These are phyloP conservation scores for Podaxis carcinomalis DNA, from an alignment of 768 basidiomycete species.

Conservation along the genomic window DNA sequence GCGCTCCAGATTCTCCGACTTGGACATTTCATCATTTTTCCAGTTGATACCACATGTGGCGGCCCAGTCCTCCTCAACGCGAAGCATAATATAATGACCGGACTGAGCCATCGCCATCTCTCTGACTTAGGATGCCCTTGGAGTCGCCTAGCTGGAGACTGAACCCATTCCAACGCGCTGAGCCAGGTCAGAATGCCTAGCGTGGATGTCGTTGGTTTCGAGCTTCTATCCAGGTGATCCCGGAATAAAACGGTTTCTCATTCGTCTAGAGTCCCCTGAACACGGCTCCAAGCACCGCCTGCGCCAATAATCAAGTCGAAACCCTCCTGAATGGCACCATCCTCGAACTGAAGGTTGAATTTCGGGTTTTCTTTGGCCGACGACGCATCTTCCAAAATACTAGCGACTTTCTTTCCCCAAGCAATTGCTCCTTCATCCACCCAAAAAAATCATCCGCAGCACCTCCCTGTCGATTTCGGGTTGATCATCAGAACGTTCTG, in stretches of 20 bases:
- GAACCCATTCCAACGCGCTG: too few relatives aligned
- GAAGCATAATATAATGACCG: background rate
- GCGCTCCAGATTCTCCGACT: background rate
- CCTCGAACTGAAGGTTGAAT: conserved; percentile 12
- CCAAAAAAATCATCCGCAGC: conserved; percentile 22
- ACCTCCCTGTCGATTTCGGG: conserved; percentile 24
- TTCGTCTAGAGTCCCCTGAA: conserved; percentile 28
- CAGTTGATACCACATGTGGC: conserved; percentile 12
- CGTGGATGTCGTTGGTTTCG: too few relatives aligned
- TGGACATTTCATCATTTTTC: background rate
- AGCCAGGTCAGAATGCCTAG: too few relatives aligned
- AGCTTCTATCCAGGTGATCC: conserved; percentile 14
- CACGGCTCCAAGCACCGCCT: conserved; percentile 34
- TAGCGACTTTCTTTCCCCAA: conserved; percentile 19
- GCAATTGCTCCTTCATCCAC: conserved; percentile 16
- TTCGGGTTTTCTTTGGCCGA: background rate
- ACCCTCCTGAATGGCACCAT: conserved; percentile 11
- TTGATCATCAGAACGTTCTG: conserved; percentile 8
- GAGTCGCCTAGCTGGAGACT: too few relatives aligned
- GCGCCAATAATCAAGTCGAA: conserved; percentile 22
- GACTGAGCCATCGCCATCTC: too few relatives aligned
- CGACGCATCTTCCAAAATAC: background rate
- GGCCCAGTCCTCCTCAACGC: conserved; percentile 11
- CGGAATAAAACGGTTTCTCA: conserved; percentile 27
- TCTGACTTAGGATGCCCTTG: too few relatives aligned